Conservation (phyloP, 495 filamentous ascomycete species). For the Recurvomyces mirabilis region DNA sequence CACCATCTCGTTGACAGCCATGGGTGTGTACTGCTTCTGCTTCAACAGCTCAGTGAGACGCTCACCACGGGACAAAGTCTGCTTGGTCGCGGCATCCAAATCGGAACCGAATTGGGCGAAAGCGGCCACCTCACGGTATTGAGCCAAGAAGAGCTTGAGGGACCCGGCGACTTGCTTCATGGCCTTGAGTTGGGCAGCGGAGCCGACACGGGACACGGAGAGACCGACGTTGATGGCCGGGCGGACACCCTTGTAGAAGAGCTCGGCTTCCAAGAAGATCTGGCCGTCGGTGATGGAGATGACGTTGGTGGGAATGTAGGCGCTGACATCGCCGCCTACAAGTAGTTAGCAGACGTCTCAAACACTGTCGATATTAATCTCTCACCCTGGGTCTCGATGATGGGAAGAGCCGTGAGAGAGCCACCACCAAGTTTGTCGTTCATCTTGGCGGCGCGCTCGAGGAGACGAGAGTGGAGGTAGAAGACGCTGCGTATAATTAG, state of each 20-base stretch:
- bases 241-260: constrained; percentile 99
- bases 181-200: constrained; percentile 98
- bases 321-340: constrained; percentile 99
- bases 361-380: too few species aligned
- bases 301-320: constrained; percentile 99
- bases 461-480: constrained; percentile 99
- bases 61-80: constrained; percentile 97
- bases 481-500: constrained; percentile 55
- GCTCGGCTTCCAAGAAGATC: constrained; percentile 98
- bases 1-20: constrained; percentile 99
- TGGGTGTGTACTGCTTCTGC: constrained; percentile 99
- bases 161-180: constrained; percentile 99
- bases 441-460: constrained; percentile 99
- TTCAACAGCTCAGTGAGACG: constrained; percentile 98
- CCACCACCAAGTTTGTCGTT: constrained; percentile 91
- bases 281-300: constrained; percentile 99
- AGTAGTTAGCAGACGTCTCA: too few species aligned
- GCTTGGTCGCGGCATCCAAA: constrained; percentile 97
- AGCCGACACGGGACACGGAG: constrained; percentile 98
- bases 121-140: constrained; percentile 99
- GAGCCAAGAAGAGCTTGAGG: constrained; percentile 99
- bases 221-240: constrained; percentile 99
- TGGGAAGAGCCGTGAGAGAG: constrained; percentile 90
- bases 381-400: constrained; percentile 99
- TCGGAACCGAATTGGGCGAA: constrained; percentile 99